Evolutionary conservation across 2,329 filamentous ascomycete species (phyloP), one percentile per base, ranked within the genome.

Genomic region (Dothidotthia symphoricarpi): DNA sequence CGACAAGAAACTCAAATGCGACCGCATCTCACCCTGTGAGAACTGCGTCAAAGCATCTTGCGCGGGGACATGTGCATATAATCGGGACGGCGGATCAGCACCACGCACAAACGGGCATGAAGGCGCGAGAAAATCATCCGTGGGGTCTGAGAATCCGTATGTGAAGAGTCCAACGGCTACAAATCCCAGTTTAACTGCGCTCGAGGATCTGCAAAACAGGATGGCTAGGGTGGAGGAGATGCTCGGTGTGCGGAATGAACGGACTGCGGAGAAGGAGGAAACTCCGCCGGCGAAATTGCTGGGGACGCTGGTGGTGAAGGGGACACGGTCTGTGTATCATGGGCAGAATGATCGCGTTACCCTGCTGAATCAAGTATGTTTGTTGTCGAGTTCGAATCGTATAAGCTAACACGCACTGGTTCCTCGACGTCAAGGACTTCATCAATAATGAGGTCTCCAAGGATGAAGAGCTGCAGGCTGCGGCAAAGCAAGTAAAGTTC

Each of bases 1-100:
- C 26, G 45, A 51, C 14, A 57, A 56, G 39, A 60, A 60, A 24
- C 36, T 58, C 16, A 57, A 57, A 27, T 60, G 56, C 32, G 53
- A 60, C 31, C 51, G 56, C 8, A 43, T 36, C 19, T 26, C 45
- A 11, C 56, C 56, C 10, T 60, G 56, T 36, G 41, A 47, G 31
- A 53, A 58, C 33, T 60, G 56, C 27, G 37, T 48, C 32, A 55
- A 53, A 38, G 52, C 43, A 22, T 41, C 39, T 11, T 41, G 27
- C 4, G 35, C 47, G 4, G 41, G 41, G 22, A 50, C 41, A 3
- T 59, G 55, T 35, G 46, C 38, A 11, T 51, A 51, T 37, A 45
- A 39, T 24, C 38, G 41, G 19, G 29, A 28, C 28, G 32, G 34
- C 17, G 19, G 19, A 22, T 22, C 19, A 22, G 22, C 15, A 16